Base-by-base conservation (phyloP, 192 early-diverging fungal species). In the Rhizoclosmatium sp. region DNA sequence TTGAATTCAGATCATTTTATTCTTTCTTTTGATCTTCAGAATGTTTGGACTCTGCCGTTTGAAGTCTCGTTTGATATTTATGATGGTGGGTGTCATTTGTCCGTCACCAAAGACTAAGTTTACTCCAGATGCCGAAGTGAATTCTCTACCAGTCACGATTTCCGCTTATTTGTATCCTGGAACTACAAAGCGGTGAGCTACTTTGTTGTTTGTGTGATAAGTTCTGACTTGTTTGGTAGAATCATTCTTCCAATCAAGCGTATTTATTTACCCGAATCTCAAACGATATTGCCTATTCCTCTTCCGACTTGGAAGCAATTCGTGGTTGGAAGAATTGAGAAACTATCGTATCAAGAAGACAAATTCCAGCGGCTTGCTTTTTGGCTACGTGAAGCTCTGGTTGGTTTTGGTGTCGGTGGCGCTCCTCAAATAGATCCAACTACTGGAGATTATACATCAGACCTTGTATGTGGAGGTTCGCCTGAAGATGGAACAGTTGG, bases 11-110 rank as follows among this genome's bases (percentile, higher is more conserved):
- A 94, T 44, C 93, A 91, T 59, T 95, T 91, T 84, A 67, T 95
- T 41, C 80, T 95, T 40, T 94, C 92, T 5, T 78, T 95, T 85
- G 94, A 95, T 86, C 80, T 95, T 40, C 80, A 89, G 56, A 95
- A 95, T 79, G 76, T 87, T 14, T 93, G 92, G 91, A 89, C 85
- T 4, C 78, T 89, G 16, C 87, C 92, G 19, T 94, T 95, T 76
- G 91, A 95, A 59, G 87, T 95, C 39, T 78, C 80, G 0, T 93
- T 94, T 86, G 82, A 88, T 40, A 85, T 94, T 51, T 89, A 88
- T 84, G 92, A 95, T 79, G 87, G 84, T 83, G 59, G 47, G 70
- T 47, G 7, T 31, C 31, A 31, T 54, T 7, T 54, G 0, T 12
- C 0, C 51, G 51, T 16, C 0, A 54, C 51, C 51, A 54, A 54